Conservation (phyloP, 1,284 basidiomycete genomes). For the Ustilago vetiveriae region DNA sequence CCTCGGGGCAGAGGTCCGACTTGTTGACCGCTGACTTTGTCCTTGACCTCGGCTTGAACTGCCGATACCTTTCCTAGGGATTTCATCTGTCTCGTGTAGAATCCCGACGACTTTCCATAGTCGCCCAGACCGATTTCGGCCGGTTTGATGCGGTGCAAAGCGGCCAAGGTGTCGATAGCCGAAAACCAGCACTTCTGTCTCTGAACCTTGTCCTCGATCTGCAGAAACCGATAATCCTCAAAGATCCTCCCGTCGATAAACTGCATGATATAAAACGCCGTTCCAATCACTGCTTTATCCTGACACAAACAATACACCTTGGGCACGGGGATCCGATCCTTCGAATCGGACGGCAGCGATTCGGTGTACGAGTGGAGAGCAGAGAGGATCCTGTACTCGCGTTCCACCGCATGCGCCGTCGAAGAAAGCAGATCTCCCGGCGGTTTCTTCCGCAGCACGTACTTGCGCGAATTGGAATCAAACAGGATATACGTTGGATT, state of each 20-base stretch:
- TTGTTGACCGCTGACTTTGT: slow-evolving; percentile 74
- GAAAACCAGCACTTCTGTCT: slow-evolving; percentile 73
- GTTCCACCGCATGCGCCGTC: slow-evolving; percentile 92
- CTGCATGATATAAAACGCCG: slow-evolving; percentile 95
- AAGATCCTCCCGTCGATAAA: slow-evolving; percentile 89
- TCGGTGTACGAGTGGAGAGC: slow-evolving; percentile 69
- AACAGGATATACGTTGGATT: slow-evolving; percentile 91
- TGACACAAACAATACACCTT: slow-evolving; percentile 79
- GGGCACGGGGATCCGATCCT: slow-evolving; percentile 79
- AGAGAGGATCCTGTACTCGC: slow-evolving; percentile 83
- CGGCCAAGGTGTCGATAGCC: slow-evolving; percentile 74
- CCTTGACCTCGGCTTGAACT: slow-evolving; percentile 76
- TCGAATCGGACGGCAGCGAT: slow-evolving; percentile 1
- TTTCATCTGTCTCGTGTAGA: slow-evolving; percentile 91
- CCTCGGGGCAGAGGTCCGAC: slow-evolving; percentile 75
- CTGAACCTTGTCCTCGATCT: slow-evolving; percentile 69
- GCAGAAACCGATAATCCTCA: slow-evolving; percentile 78
- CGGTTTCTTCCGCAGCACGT: slow-evolving; percentile 93
- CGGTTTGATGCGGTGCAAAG: slow-evolving; percentile 79
- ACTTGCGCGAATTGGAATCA: slow-evolving; percentile 73
- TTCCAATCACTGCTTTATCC: slow-evolving; percentile 80
- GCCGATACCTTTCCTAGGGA: slow-evolving; percentile 79
- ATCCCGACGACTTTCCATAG: slow-evolving; percentile 82
- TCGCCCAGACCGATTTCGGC: slow-evolving; percentile 75
- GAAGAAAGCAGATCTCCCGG: slow-evolving; percentile 82